Evolutionary conservation across 176 grass and related monocot species (phyloP).

Genomic region (Secale cereale): DNA sequence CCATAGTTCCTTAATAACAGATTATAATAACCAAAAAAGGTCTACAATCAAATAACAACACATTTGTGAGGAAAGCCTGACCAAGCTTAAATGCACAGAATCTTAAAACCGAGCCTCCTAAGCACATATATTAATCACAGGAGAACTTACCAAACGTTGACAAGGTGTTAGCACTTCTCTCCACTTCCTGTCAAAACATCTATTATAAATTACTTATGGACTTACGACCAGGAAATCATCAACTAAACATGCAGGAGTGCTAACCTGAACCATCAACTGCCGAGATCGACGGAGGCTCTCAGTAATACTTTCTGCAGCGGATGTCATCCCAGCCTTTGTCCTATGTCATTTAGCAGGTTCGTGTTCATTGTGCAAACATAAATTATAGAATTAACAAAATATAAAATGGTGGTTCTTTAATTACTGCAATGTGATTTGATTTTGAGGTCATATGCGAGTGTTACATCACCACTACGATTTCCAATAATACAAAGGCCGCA

Average conservation of each 20-base stretch:
- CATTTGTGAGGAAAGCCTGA: background rate
- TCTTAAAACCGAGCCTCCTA: background rate
- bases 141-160: constrained; percentile 57
- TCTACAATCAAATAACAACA: background rate
- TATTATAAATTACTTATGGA: background rate
- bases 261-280: constrained; percentile 90
- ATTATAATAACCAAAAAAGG: background rate
- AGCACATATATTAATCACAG: background rate
- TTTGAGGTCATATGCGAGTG: background rate
- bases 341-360: constrained; percentile 25
- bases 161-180: constrained; percentile 67
- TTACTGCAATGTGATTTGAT: background rate
- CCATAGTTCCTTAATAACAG: background rate
- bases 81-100: background rate
- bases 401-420: background rate
- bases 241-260: background rate
- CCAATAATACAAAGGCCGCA: background rate
- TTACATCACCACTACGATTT: background rate
- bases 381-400: constrained; percentile 4
- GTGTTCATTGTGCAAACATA: background rate
- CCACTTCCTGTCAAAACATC: constrained; percentile 31
- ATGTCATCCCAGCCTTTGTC: constrained; percentile 84
- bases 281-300: constrained; percentile 64
- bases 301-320: constrained; percentile 84
- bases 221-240: constrained; percentile 9